Conservation (phyloP, 805 yeast species). For the Candida montana region DNA sequence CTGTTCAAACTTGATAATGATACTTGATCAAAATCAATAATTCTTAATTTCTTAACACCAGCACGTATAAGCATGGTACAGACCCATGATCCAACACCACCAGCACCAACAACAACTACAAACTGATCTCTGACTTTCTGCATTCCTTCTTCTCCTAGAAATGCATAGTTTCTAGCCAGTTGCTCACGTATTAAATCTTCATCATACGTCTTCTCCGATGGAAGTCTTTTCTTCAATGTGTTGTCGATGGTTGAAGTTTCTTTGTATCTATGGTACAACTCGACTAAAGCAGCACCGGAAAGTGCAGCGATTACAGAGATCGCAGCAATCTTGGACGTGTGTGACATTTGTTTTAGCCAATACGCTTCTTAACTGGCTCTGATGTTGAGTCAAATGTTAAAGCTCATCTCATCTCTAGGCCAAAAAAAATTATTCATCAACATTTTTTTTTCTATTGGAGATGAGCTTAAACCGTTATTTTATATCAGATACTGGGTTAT, state of each 20-base stretch:
- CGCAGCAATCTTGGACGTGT: constrained; percentile 5
- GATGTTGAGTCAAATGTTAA: no score
- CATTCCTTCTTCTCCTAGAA: constrained; percentile 84
- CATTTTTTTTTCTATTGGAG: not conserved
- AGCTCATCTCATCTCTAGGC: not conserved
- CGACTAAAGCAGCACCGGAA: constrained; percentile 14
- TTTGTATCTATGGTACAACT: constrained; percentile 13
- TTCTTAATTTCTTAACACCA: constrained; percentile 73
- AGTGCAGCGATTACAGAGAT: constrained; percentile 7
- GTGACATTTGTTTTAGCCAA: no score
- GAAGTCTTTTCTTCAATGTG: not conserved
- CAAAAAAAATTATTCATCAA: no score
- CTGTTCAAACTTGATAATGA: constrained; percentile 86
- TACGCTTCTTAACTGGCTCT: no score
- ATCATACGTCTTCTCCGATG: constrained; percentile 30
- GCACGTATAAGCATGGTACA: constrained; percentile 87
- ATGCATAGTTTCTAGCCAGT: constrained; percentile 89
- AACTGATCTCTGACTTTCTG: constrained; percentile 60
- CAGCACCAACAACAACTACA: constrained; percentile 85
- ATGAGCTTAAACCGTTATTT: no score
- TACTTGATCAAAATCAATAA: constrained; percentile 95
- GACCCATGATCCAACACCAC: constrained; percentile 99
- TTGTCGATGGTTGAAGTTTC: not conserved
- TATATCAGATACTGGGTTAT: no score
- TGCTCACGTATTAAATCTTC: constrained; percentile 85